These are phyloP conservation scores for Eragrostis nindensis DNA, from an alignment of 176 grass and related monocot species.

Conservation along the genomic window DNA sequence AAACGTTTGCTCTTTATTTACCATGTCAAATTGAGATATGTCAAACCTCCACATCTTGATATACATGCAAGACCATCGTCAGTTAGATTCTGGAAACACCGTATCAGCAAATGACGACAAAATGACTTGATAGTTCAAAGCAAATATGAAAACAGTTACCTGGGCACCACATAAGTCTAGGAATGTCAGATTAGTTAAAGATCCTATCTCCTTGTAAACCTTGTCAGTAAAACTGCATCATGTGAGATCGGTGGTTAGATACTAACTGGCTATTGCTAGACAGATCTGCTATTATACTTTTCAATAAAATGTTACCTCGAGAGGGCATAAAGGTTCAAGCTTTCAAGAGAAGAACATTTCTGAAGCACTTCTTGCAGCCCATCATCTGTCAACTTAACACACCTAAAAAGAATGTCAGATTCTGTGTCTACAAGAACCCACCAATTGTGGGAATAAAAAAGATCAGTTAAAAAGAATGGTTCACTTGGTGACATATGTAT, in stretches of 20 bases:
- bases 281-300: constrained; percentile 15
- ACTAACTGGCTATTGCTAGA: neutral
- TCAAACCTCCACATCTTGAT: constrained; percentile 70
- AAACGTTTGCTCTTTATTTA: constrained; percentile 44
- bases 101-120: constrained; percentile 23
- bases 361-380: constrained; percentile 65
- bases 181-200: constrained; percentile 72
- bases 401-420: constrained; percentile 58
- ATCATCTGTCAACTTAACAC: constrained; percentile 85
- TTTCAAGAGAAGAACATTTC: constrained; percentile 88
- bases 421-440: neutral
- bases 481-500: neutral
- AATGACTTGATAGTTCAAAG: constrained; percentile 8
- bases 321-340: constrained; percentile 90
- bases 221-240: constrained; percentile 77
- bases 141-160: constrained; percentile 52
- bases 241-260: constrained; percentile 38
- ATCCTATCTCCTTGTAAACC: constrained; percentile 80
- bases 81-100: constrained; percentile 68
- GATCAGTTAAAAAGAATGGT: neutral
- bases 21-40: constrained; percentile 84
- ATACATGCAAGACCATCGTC: constrained; percentile 74
- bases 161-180: constrained; percentile 92
- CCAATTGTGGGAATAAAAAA: constrained; percentile 8
- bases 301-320: constrained; percentile 64